Conservation (phyloP, 2,329 filamentous ascomycete species). For the Penicillium corylophilum region DNA sequence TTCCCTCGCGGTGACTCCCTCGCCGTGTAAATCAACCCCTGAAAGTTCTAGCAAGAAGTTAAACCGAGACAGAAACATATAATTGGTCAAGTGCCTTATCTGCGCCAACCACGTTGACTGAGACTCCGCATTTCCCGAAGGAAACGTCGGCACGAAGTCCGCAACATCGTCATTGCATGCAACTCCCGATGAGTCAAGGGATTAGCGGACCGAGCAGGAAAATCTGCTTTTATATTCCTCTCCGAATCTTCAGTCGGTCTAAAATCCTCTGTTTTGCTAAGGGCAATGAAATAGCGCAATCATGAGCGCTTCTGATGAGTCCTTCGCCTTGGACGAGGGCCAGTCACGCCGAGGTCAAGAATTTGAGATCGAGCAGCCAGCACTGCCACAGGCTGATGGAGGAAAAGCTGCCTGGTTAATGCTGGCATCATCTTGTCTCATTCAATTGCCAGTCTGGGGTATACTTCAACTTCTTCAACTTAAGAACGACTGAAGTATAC, state of each 20-base stretch:
- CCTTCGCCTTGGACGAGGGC: constrained; percentile 2
- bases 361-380: constrained; percentile 26
- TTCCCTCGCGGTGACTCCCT: no score
- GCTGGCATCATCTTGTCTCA: constrained; percentile 51
- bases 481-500: neutral
- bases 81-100: neutral
- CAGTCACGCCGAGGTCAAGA: neutral
- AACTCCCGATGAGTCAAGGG: constrained; percentile 5
- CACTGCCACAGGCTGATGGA: constrained; percentile 48
- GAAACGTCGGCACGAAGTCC: neutral
- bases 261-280: neutral
- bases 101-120: neutral
- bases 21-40: no score
- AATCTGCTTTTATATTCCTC: neutral
- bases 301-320: constrained; percentile 11
- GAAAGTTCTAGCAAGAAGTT: no score
- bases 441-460: constrained; percentile 58
- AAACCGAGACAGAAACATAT: no score
- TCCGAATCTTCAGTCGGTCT: neutral
- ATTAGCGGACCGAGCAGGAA: neutral
- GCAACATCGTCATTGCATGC: neutral
- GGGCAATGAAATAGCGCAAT: neutral
- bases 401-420: constrained; percentile 55
- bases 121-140: neutral
- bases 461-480: constrained; percentile 9